Evolutionary conservation across 129 eudicot genomes (phyloP).

Genomic region (Arctium minus): DNA sequence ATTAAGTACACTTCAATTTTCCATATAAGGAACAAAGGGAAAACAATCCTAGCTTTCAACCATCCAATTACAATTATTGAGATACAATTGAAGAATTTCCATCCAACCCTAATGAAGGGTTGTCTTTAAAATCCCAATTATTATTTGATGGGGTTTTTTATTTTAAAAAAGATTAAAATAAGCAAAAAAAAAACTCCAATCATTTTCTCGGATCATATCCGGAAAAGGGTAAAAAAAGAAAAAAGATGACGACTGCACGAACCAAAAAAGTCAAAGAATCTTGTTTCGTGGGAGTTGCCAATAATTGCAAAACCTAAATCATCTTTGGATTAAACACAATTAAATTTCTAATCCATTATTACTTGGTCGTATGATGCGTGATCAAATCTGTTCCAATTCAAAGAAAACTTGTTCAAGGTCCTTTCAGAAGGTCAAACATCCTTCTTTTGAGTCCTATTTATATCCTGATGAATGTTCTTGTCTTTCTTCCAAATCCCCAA

Average conservation of each 20-base stretch:
- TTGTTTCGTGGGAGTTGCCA: slow-evolving; percentile 14
- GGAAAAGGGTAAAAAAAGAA: neutral
- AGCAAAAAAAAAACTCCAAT: neutral
- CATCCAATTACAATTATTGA: neutral
- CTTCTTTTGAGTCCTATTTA: slow-evolving; percentile 6
- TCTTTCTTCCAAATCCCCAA: neutral
- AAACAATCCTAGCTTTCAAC: neutral
- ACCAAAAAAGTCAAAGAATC: slow-evolving; percentile 20
- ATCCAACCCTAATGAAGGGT: neutral
- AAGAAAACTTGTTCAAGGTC: slow-evolving; percentile 24
- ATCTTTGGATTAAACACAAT: neutral
- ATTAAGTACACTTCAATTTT: too few relatives aligned
- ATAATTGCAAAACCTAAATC: slow-evolving; percentile 8
- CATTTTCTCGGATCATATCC: neutral
- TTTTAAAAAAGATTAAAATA: neutral
- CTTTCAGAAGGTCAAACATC: slow-evolving; percentile 31
- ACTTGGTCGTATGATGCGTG: slow-evolving; percentile 26
- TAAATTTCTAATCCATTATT: slow-evolving; percentile 11
- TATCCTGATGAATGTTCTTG: slow-evolving; percentile 11
- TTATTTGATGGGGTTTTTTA: neutral
- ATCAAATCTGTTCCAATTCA: slow-evolving; percentile 16
- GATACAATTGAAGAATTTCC: neutral
- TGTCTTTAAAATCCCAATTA: too few relatives aligned
- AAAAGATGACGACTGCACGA: neutral
- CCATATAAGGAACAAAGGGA: neutral